Evolutionary conservation across 495 filamentous ascomycete species (phyloP).

Genomic region (Neurospora sp.): DNA sequence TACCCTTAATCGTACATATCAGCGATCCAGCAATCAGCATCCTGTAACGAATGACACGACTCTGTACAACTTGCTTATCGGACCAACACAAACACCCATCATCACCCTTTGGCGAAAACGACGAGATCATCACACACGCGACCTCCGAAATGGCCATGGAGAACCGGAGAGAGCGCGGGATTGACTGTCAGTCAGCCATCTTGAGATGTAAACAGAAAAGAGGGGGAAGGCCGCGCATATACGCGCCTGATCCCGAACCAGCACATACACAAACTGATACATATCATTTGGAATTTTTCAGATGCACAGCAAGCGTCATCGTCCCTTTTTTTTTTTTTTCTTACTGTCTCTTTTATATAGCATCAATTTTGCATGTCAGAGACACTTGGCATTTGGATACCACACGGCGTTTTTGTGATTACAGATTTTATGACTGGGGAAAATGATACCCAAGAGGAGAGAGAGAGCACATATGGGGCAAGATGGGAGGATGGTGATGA

Average conservation of each 20-base stretch:
- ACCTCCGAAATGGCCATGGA: neutral
- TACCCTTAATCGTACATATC: neutral
- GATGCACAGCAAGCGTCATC: neutral
- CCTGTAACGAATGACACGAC: neutral
- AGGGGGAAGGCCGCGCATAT: neutral
- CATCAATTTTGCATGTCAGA: neutral
- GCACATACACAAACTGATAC: neutral
- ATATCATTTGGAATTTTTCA: neutral
- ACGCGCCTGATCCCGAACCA: neutral
- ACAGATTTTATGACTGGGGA: neutral
- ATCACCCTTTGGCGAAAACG: neutral
- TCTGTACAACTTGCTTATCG: neutral
- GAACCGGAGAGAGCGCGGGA: neutral
- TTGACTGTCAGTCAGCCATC: neutral
- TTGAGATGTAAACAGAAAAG: neutral
- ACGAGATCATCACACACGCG: neutral
- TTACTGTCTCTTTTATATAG: neutral
- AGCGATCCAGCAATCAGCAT: neutral
- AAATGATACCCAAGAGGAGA: neutral
- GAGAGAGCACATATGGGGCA: too few species aligned
- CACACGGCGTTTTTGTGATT: conserved; percentile 1
- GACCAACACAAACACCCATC: neutral
- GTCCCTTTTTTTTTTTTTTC: neutral
- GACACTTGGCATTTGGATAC: neutral
- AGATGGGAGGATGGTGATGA: too few species aligned